A percentile compares a stretch with the other conserved stretches of the same genome.
These are phyloP conservation scores for Fusarium mexicanum DNA, from an alignment of 2,329 filamentous ascomycete species.

Conservation along the genomic window DNA sequence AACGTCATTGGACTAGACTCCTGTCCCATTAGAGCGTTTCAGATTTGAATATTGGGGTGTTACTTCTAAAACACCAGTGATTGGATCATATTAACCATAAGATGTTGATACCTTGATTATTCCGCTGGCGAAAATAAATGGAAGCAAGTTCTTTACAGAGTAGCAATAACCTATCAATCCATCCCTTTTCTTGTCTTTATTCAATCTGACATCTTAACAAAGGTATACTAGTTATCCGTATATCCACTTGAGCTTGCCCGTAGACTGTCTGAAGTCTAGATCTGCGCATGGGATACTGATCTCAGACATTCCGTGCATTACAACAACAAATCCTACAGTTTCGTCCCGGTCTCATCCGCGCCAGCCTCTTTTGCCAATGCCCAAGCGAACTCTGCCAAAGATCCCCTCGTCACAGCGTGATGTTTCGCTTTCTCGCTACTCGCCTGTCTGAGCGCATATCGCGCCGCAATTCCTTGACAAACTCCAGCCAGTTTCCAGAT, in stretches of 20 bases:
- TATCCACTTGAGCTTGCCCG: background rate
- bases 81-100: constrained; percentile 21
- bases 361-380: constrained; percentile 65
- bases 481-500: constrained; percentile 70
- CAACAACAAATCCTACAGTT: constrained; percentile 37
- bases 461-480: constrained; percentile 89
- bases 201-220: background rate
- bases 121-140: background rate
- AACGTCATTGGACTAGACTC: constrained; percentile 34
- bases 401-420: constrained; percentile 74
- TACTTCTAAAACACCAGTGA: constrained; percentile 28
- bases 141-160: background rate
- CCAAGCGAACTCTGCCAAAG: constrained; percentile 84
- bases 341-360: constrained; percentile 37
- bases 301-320: background rate
- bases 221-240: background rate
- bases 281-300: background rate
- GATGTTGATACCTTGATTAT: background rate
- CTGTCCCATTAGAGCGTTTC: constrained; percentile 19
- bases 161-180: background rate
- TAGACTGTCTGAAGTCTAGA: background rate
- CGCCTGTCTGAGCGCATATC: constrained; percentile 85
- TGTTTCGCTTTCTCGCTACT: constrained; percentile 83
- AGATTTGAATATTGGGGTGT: constrained; percentile 23
- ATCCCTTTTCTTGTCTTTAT: background rate